phyloP scores from a whole-genome alignment of 805 yeast genomes.

The Phaffomyces opuntiae region DNA sequence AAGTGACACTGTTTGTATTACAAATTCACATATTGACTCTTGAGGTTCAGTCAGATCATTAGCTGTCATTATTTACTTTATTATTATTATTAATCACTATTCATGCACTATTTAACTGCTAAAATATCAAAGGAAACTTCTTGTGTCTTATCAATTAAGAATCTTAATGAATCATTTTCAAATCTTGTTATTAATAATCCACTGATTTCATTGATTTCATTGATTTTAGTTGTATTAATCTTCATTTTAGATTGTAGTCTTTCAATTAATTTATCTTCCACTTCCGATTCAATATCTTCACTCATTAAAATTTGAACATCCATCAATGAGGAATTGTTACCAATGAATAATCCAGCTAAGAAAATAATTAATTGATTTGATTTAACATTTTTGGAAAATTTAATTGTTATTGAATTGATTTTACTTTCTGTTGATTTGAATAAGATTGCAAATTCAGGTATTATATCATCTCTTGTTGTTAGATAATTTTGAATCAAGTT shows the following conservation, averaged over 20 bases:
- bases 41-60: too few relatives aligned
- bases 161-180: neutral
- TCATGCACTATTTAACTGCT: slow-evolving; percentile 2
- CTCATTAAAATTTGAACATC: slow-evolving; percentile 1
- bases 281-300: neutral
- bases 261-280: neutral
- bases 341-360: slow-evolving; percentile 2
- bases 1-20: too few relatives aligned
- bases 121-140: slow-evolving; percentile 4
- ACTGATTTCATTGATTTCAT: neutral
- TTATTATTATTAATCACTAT: too few relatives aligned
- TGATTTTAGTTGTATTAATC: neutral
- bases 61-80: too few relatives aligned
- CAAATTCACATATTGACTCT: too few relatives aligned
- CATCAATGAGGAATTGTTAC: slow-evolving; percentile 3
- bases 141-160: neutral
- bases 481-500: slow-evolving; percentile 5
- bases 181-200: slow-evolving; percentile 6
- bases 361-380: slow-evolving; percentile 6
- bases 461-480: neutral
- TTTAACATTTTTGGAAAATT: neutral
- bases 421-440: slow-evolving; percentile 3
- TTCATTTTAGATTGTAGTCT: slow-evolving; percentile 1
- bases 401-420: slow-evolving; percentile 3
- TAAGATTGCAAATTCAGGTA: slow-evolving; percentile 8